Percentiles rank a stretch among this genome's conserved stretches.
Evolutionary conservation across 2,329 filamentous ascomycete species (phyloP).

Genomic region (Harringtonia lauricola): DNA sequence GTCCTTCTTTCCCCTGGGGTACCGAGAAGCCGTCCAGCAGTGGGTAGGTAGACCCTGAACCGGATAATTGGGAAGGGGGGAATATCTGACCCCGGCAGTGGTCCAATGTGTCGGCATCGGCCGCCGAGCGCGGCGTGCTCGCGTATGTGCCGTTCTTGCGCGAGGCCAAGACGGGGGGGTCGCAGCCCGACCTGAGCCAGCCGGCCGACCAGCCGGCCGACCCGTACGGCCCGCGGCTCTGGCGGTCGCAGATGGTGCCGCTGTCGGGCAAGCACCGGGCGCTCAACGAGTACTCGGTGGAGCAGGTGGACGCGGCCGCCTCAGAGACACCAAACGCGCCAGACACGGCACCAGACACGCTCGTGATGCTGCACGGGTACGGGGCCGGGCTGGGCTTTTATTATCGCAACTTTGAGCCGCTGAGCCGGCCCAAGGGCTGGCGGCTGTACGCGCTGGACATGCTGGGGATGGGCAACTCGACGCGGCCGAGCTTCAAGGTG

Average conservation of each 20-base stretch:
- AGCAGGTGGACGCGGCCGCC: conserved; percentile 66
- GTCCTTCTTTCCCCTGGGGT: conserved; percentile 70
- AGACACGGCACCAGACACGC: conserved; percentile 71
- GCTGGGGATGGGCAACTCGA: conserved; percentile 87
- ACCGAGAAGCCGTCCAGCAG: conserved; percentile 84
- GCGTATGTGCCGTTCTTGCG: conserved; percentile 74
- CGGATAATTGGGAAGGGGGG: not conserved
- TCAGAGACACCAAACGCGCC: no score
- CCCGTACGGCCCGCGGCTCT: conserved; percentile 74
- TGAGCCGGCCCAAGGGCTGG: conserved; percentile 71
- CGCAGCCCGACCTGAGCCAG: conserved; percentile 4
- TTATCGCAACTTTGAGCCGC: conserved; percentile 91
- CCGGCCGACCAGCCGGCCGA: conserved; percentile 33
- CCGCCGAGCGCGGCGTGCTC: conserved; percentile 81
- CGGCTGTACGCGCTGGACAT: conserved; percentile 90
- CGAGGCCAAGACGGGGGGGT: conserved; percentile 47
- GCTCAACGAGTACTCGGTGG: conserved; percentile 87
- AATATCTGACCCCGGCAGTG: conserved; percentile 44
- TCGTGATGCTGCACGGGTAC: conserved; percentile 96
- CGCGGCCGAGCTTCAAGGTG: conserved; percentile 73
- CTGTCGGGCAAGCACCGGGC: conserved; percentile 77
- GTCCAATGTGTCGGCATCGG: conserved; percentile 69
- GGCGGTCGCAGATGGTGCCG: conserved; percentile 75
- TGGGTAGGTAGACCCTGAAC: conserved; percentile 57
- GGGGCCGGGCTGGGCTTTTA: conserved; percentile 94